phyloP scores from a whole-genome alignment of 2,329 filamentous ascomycete species.

The Aspergillus sp. region DNA sequence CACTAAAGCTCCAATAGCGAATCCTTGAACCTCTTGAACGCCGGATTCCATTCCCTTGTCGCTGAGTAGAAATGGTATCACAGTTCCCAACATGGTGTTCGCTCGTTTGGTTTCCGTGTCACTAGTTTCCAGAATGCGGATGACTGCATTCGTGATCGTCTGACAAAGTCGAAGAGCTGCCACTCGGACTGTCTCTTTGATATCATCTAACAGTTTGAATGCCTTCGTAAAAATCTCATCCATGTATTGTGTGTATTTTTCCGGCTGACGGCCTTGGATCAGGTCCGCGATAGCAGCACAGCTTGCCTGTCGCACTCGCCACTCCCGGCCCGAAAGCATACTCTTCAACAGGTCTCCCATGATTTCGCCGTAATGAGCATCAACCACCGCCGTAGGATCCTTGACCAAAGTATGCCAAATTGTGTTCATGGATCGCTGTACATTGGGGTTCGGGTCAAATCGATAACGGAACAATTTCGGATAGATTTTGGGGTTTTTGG shows the following conservation, averaged over 20 bases:
- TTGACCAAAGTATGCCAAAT: conserved; percentile 98
- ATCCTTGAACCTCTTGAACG: conserved; percentile 79
- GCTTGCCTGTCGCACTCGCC: conserved; percentile 87
- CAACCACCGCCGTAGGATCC: conserved; percentile 70
- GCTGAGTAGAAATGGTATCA: conserved; percentile 85
- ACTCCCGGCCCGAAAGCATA: conserved; percentile 77
- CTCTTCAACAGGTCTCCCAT: conserved; percentile 81
- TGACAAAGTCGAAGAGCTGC: conserved; percentile 80
- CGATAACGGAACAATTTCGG: conserved; percentile 91
- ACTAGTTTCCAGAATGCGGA: conserved; percentile 78
- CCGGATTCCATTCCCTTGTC: conserved; percentile 84
- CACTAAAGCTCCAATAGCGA: conserved; percentile 77
- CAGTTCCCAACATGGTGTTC: conserved; percentile 74
- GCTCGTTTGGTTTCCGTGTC: conserved; percentile 60
- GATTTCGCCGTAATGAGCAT: conserved; percentile 80
- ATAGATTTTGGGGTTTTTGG: conserved; percentile 87
- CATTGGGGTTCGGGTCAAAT: conserved; percentile 91
- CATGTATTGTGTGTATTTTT: conserved; percentile 78
- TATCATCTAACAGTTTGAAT: conserved; percentile 91
- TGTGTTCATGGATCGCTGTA: conserved; percentile 92
- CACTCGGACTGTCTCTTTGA: conserved; percentile 81
- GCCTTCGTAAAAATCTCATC: conserved; percentile 78
- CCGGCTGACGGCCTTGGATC: conserved; percentile 71
- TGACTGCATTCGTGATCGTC: conserved; percentile 76
- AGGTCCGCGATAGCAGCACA: conserved; percentile 87